These are phyloP conservation scores for Friedmanniomyces simplex DNA, from an alignment of 495 filamentous ascomycete species.

Conservation along the genomic window DNA sequence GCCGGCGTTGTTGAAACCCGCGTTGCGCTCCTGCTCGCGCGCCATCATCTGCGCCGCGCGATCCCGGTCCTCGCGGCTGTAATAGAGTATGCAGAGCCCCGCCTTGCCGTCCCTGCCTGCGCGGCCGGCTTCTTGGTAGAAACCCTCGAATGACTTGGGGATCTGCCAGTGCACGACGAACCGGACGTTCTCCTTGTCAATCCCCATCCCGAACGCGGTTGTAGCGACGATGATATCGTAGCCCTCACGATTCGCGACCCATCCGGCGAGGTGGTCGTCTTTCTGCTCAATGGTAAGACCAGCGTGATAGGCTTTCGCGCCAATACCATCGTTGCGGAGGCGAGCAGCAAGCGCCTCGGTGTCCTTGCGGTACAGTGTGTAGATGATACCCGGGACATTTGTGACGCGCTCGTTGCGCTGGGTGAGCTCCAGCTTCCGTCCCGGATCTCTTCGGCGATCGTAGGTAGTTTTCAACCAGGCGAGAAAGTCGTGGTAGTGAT, in stretches of 20 bases:
- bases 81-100: constrained; percentile 77
- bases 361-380: constrained; percentile 67
- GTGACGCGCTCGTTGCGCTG: constrained; percentile 42
- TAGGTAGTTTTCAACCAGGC: constrained; percentile 64
- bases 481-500: constrained; percentile 57
- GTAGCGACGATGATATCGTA: constrained; percentile 92
- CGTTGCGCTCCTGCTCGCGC: constrained; percentile 31
- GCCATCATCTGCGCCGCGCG: constrained; percentile 43
- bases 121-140: constrained; percentile 89
- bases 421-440: constrained; percentile 41
- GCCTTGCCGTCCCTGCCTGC: constrained; percentile 85
- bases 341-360: constrained; percentile 63
- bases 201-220: constrained; percentile 95
- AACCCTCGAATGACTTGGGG: constrained; percentile 86
- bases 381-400: constrained; percentile 76
- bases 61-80: constrained; percentile 73
- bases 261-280: constrained; percentile 54
- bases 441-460: constrained; percentile 40
- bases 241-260: constrained; percentile 61
- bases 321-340: constrained; percentile 50
- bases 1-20: neutral
- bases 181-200: constrained; percentile 86
- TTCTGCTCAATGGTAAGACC: constrained; percentile 51
- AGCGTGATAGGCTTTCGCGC: constrained; percentile 62
- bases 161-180: constrained; percentile 92